Evolutionary conservation across 768 basidiomycete species (phyloP), one percentile per base, ranked within the genome.

Genomic region (Serendipita indica): DNA sequence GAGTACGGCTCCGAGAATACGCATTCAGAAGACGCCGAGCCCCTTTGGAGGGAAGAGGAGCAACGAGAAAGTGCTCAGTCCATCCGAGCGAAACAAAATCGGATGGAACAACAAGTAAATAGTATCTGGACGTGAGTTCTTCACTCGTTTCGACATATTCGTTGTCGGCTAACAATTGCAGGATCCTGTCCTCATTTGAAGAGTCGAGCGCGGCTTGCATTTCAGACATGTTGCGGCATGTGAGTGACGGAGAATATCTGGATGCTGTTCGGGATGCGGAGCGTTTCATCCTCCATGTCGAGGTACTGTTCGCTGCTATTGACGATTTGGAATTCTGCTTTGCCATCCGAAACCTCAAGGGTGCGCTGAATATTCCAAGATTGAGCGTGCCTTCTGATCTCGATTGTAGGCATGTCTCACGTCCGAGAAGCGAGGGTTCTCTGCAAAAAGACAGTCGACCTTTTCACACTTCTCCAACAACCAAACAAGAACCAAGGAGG

Each of bases 141-240:
- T 39, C 56, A 30, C 27, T 10, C 18, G 6, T n/a, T 60, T n/a
- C n/a, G 14, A 20, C 7, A 43, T 2, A 22, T 37, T 63, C 2
- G 56, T 58, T 18, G 13, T 30, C n/a, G 16, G 5, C 27, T 25
- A 20, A 25, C 59, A 34, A 28, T 62, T 28, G 18, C 58, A 89
- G 87, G 52, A 92, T 98, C 34, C 77, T 99, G 34, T 96, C 92
- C 25, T 90, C 94, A 3, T 99, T 98, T 63, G 96, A 99, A 70
- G 96, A 99, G 72, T 94, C 90, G n/a, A 92, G 89, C 65, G 96
- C 96, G 22, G 93, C 94, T 5, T 94, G 94, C 72, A 99, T 99
- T 64, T 96, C 92, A 27, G 96, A 98, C 69, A 99, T 99, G 93
- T 74, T 99, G 60, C 77, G 91, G 62, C 89, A 93, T 68, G 96